These are phyloP conservation scores for Colletotrichum tanaceti DNA, from an alignment of 2,329 filamentous ascomycete species.

Conservation along the genomic window DNA sequence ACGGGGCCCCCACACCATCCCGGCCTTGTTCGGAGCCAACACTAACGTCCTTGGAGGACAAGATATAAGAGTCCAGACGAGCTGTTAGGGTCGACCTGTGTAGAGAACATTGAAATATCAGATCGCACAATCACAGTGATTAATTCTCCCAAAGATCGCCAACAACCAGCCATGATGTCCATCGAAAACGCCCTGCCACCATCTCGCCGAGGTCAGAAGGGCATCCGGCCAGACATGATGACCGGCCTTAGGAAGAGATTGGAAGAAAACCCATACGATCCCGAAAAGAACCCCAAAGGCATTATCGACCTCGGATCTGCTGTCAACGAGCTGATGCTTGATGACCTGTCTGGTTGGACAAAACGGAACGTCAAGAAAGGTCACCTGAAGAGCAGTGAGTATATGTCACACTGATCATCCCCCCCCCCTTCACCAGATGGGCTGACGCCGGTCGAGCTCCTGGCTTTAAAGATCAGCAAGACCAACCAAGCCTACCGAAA, in stretches of 20 bases:
- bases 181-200: background rate
- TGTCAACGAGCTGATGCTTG: slow-evolving; percentile 30
- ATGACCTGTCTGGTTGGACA: slow-evolving; percentile 19
- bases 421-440: background rate
- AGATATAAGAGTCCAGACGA: background rate
- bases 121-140: background rate
- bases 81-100: background rate
- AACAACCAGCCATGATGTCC: background rate
- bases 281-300: slow-evolving; percentile 11
- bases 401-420: too few relatives aligned
- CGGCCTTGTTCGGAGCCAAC: background rate
- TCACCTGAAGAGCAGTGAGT: slow-evolving; percentile 9
- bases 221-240: background rate
- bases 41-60: background rate
- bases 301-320: slow-evolving; percentile 29
- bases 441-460: background rate
- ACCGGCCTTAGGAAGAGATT: background rate
- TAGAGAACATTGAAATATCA: background rate
- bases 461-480: background rate
- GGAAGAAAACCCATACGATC: slow-evolving; percentile 3
- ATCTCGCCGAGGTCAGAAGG: background rate
- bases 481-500: background rate
- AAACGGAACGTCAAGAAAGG: slow-evolving; percentile 26
- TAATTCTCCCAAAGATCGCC: background rate
- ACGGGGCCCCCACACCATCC: background rate